These are phyloP conservation scores for Erigeron philadelphicus DNA, from an alignment of 140 eudicot genomes.

Conservation along the genomic window DNA sequence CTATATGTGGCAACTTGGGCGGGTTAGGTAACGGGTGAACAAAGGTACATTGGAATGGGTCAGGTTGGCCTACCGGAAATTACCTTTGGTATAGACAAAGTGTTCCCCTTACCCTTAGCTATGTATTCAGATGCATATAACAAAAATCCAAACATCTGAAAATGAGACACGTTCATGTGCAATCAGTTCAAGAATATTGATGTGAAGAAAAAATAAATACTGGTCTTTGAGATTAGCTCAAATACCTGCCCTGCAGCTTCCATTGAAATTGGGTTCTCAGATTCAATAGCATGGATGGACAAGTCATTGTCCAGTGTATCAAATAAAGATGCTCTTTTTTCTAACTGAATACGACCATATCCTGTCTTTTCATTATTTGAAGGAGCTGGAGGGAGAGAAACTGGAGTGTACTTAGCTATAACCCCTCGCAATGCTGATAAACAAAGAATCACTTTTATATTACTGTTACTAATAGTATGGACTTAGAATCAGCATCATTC, in stretches of 20 bases:
- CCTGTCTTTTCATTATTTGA: constrained; percentile 50
- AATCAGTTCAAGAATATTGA: constrained; percentile 20
- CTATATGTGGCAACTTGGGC: constrained; percentile 5
- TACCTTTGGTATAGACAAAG: constrained; percentile 80
- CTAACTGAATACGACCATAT: constrained; percentile 59
- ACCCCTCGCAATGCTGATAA: constrained; percentile 66
- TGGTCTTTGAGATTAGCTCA: constrained; percentile 6
- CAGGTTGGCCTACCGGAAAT: not conserved
- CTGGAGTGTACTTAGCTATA: constrained; percentile 47
- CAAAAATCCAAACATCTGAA: constrained; percentile 88
- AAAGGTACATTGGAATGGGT: not conserved
- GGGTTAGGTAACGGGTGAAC: not conserved
- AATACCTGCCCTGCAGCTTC: constrained; percentile 88
- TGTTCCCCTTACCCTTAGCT: constrained; percentile 42
- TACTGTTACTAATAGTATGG: not conserved
- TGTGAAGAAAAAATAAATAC: not conserved
- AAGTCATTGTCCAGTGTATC: constrained; percentile 38
- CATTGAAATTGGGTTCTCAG: constrained; percentile 74
- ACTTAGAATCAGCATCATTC: not conserved
- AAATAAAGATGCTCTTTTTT: constrained; percentile 46
- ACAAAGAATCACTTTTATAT: not conserved
- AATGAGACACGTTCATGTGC: constrained; percentile 15
- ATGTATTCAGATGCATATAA: constrained; percentile 58
- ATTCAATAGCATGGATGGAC: constrained; percentile 37
- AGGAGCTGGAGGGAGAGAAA: constrained; percentile 65